A percentile compares a stretch with the other conserved stretches of the same genome.
Evolutionary conservation across 352 stramenopile species (phyloP).

Genomic region (Elongisporangium prolatum): DNA sequence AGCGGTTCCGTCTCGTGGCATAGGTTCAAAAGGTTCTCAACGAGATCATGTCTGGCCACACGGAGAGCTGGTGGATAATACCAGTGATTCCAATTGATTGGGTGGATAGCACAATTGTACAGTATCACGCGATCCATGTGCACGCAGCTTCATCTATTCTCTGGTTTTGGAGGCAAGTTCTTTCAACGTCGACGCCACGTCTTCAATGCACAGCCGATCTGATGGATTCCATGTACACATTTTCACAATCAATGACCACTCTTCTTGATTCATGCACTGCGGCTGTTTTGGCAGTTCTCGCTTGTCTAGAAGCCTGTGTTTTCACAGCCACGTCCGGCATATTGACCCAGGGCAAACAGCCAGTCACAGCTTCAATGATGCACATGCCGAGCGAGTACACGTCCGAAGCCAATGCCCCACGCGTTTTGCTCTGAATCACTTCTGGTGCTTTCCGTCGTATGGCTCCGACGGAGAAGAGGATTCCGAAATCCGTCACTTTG

Average conservation of each 20-base stretch:
- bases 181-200: background rate
- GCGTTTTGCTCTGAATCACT: background rate
- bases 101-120: background rate
- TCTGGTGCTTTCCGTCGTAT: conserved; percentile 12
- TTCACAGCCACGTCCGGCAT: conserved; percentile 8
- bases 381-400: conserved; percentile 27
- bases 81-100: background rate
- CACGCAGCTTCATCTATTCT: background rate
- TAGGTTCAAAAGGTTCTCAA: background rate
- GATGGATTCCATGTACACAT: conserved; percentile 9
- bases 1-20: background rate
- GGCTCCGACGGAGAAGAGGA: conserved; percentile 7
- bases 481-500: conserved; percentile 8
- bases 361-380: conserved; percentile 20
- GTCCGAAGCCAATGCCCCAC: conserved; percentile 9
- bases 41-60: too few relatives aligned
- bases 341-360: conserved; percentile 13
- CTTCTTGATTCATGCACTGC: conserved; percentile 10
- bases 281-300: conserved; percentile 8
- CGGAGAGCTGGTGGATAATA: background rate
- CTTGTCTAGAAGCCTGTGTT: conserved; percentile 10
- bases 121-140: background rate
- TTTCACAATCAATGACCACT: conserved; percentile 15
- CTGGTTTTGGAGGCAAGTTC: background rate
- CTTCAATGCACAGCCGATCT: background rate